These are phyloP conservation scores for Neurospora discreta DNA, from an alignment of 495 filamentous ascomycete genomes.

Conservation along the genomic window DNA sequence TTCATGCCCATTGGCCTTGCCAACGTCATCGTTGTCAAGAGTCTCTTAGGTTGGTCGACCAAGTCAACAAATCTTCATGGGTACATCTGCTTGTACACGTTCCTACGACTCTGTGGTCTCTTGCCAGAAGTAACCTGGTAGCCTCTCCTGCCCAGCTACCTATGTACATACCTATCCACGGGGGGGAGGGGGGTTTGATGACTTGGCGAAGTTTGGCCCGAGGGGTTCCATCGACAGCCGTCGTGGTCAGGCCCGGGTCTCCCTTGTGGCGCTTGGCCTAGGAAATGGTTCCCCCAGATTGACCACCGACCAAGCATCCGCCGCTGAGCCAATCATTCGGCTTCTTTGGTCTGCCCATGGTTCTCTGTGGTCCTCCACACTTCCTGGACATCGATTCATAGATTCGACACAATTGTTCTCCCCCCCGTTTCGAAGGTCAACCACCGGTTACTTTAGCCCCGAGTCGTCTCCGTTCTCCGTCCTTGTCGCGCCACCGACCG, in stretches of 20 bases:
- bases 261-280: not conserved
- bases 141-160: not conserved
- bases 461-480: slow-evolving; percentile 5
- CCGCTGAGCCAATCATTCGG: not conserved
- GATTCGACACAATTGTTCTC: not conserved
- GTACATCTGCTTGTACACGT: not conserved
- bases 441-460: slow-evolving; percentile 7
- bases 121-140: not conserved
- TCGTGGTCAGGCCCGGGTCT: not conserved
- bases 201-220: not conserved
- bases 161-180: not conserved
- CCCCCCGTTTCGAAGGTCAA: not conserved
- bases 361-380: not conserved
- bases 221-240: not conserved
- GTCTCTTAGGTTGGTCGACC: not conserved
- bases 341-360: not conserved
- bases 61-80: not conserved
- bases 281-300: not conserved
- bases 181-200: not conserved
- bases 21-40: not conserved
- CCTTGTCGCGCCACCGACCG: slow-evolving; percentile 18
- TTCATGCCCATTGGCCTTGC: not conserved
- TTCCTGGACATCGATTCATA: not conserved
- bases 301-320: not conserved
- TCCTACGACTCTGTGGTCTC: not conserved